Percentiles rank a stretch among this genome's conserved stretches.
Evolutionary conservation across 805 yeast species (phyloP).

Genomic region (Ogataea nakhonphanomensis): DNA sequence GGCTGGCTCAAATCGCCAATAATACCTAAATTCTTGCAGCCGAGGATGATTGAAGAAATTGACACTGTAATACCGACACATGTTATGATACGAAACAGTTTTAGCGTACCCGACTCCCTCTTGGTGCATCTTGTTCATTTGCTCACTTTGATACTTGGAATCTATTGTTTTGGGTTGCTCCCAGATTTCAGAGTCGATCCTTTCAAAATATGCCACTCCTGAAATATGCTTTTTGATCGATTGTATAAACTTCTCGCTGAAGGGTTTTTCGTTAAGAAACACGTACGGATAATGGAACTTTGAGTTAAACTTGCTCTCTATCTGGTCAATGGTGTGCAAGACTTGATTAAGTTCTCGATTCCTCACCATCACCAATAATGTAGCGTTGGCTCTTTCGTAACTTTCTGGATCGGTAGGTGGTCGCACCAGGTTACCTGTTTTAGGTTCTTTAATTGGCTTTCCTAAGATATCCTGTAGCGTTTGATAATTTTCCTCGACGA

Average conservation of each 20-base stretch:
- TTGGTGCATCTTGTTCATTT: conserved; percentile 34
- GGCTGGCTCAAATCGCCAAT: conserved; percentile 80
- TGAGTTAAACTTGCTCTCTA: conserved; percentile 63
- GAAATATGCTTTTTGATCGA: conserved; percentile 39
- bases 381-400: conserved; percentile 62
- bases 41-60: conserved; percentile 62
- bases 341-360: conserved; percentile 55
- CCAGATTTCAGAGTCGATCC: conserved; percentile 48
- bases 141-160: conserved; percentile 29
- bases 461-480: conserved; percentile 37
- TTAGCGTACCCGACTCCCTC: conserved; percentile 57
- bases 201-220: conserved; percentile 46
- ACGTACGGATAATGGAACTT: conserved; percentile 81
- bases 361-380: conserved; percentile 69
- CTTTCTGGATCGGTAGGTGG: conserved; percentile 24
- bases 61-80: conserved; percentile 78
- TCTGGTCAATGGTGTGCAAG: conserved; percentile 49
- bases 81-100: conserved; percentile 66
- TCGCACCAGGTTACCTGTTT: conserved; percentile 33
- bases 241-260: conserved; percentile 53
- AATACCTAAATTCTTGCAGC: conserved; percentile 58
- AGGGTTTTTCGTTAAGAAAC: conserved; percentile 68
- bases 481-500: conserved; percentile 37
- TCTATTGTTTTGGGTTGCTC: conserved; percentile 45
- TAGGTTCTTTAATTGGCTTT: conserved; percentile 46